These are phyloP conservation scores for Psidium guajava DNA, from an alignment of 345 rosid genomes.

Conservation along the genomic window DNA sequence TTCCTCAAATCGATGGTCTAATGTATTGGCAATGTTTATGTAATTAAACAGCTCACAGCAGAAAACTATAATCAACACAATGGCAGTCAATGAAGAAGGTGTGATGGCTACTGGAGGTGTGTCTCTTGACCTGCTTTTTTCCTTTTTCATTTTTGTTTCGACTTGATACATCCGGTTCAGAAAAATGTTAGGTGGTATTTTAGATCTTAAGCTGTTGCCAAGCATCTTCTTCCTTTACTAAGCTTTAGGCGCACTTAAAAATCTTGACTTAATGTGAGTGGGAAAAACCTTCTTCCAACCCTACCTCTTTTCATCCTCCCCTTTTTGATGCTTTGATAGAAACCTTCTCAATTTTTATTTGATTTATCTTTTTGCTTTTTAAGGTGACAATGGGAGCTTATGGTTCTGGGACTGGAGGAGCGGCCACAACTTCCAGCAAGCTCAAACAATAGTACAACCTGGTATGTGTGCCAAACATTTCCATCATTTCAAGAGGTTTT, in stretches of 20 bases:
- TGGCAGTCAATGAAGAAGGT: slow-evolving; percentile 96
- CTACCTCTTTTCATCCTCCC: neutral
- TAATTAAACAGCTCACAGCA: slow-evolving; percentile 77
- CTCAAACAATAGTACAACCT: slow-evolving; percentile 95
- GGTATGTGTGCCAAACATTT: slow-evolving; percentile 22
- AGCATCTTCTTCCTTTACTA: neutral
- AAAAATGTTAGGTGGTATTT: neutral
- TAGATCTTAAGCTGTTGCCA: neutral
- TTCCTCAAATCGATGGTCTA: neutral
- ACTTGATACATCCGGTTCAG: neutral
- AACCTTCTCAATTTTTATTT: neutral
- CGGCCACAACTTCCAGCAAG: slow-evolving; percentile 94
- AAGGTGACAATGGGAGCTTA: slow-evolving; percentile 96
- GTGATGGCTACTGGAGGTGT: slow-evolving; percentile 98
- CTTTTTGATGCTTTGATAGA: neutral
- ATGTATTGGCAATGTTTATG: neutral
- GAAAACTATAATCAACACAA: slow-evolving; percentile 86
- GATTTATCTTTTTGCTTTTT: neutral
- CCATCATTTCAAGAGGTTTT: neutral
- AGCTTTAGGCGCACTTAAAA: neutral
- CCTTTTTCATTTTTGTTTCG: neutral
- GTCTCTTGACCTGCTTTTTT: neutral
- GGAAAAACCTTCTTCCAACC: neutral
- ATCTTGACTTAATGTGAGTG: neutral
- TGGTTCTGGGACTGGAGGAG: slow-evolving; percentile 99